Evolutionary conservation across 2,329 filamentous ascomycete species (phyloP), one percentile per base, ranked within the genome.

Genomic region (Monascus ruber): DNA sequence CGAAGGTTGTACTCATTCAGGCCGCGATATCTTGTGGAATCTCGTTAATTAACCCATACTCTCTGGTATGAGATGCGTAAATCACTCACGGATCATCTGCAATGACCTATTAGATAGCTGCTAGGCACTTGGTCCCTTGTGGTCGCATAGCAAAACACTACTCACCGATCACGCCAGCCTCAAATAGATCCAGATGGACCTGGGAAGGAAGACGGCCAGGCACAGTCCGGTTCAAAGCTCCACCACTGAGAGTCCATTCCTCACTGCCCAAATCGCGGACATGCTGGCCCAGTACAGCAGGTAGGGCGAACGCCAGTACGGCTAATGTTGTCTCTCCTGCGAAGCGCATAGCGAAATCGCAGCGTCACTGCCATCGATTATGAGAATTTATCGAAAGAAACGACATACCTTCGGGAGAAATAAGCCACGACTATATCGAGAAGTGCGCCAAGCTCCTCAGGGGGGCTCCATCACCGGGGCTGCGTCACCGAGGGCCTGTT

Each of bases 1-100:
- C 74, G 69, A 10, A 76, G 63, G 40, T 77, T 63, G 48, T 77
- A 76, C 47, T 79, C 74, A 42, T 77, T 78, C 1, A 76, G 55
- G 2, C 72, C 74, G 47, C 69, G 68, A 40, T 76, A 70, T 35
- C 67, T 59, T 41, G 4, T 17, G 17, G 6, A 6, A 3, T 10
- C 29, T 8, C 31, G 33, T 42, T 31, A 44, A 31, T 24, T 35
- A 33, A 10, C 5, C 26, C 4, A 29, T 4, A 11, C 5, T 35
- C 26, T 38, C 47, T 24, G 42, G 48, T 31, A 26, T 27, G 10
- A 11, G 5, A 17, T 26, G 11, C 31, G 34, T 3, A 17, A 7
- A 31, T 27, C 6, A 53, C 58, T 47, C 42, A 60, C 58, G 59
- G 59, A 33, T 62, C 59, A 43, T 54, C 59, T 62, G 31, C 1